These are phyloP conservation scores for Coemansia sp. DNA, from an alignment of 192 early-diverging fungal genomes.

Conservation along the genomic window DNA sequence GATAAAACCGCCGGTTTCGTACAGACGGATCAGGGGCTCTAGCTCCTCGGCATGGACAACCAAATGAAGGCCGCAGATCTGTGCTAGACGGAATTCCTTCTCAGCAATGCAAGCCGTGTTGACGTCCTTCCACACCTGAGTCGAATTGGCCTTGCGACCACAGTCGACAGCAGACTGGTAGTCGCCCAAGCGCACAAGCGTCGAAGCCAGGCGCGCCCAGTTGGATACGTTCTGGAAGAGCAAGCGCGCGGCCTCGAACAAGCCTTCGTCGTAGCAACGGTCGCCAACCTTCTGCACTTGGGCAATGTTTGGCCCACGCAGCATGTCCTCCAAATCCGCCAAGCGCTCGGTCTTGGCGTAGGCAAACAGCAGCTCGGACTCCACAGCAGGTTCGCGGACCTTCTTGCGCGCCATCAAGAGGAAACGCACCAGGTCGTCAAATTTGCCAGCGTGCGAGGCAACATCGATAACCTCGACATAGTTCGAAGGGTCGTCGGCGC, in stretches of 20 bases:
- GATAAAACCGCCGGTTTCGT: constrained; percentile 88
- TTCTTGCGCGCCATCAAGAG: constrained; percentile 95
- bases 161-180: constrained; percentile 98
- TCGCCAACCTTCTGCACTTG: constrained; percentile 93
- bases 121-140: constrained; percentile 99
- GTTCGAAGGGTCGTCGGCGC: constrained; percentile 89
- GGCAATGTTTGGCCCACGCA: constrained; percentile 90
- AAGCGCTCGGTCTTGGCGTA: constrained; percentile 94
- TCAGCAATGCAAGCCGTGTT: constrained; percentile 94
- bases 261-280: constrained; percentile 87
- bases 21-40: constrained; percentile 80
- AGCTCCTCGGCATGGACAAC: constrained; percentile 98
- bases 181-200: constrained; percentile 91
- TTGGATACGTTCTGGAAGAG: constrained; percentile 96
- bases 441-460: constrained; percentile 82
- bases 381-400: constrained; percentile 92
- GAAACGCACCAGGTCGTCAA: constrained; percentile 92
- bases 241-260: constrained; percentile 93
- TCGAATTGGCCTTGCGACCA: constrained; percentile 97
- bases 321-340: constrained; percentile 92
- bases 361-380: constrained; percentile 93
- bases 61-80: constrained; percentile 96
- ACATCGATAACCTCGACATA: constrained; percentile 85
- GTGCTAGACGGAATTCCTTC: constrained; percentile 94
- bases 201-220: constrained; percentile 96